phyloP scores from a whole-genome alignment of 1,284 basidiomycete species.

The Sanghuangporus baumii region DNA sequence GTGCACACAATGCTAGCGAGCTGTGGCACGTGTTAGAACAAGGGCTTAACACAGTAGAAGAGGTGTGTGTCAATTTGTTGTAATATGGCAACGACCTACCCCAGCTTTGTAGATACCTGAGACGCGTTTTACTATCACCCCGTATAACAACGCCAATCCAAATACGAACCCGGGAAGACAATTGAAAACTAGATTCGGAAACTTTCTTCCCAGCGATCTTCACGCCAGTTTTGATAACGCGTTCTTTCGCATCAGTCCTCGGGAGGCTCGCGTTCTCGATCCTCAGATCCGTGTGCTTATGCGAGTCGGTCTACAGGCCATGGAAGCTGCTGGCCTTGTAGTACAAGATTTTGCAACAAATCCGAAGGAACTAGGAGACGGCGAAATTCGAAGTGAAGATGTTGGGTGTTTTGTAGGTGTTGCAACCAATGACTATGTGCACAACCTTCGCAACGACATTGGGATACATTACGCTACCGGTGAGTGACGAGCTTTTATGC shows the following conservation, averaged over 20 bases:
- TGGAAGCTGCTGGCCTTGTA: slow-evolving; percentile 66
- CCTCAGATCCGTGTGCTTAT: slow-evolving; percentile 67
- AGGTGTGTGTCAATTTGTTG: slow-evolving; percentile 37
- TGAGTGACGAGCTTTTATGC: slow-evolving; percentile 25
- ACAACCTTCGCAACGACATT: slow-evolving; percentile 55
- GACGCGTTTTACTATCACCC: slow-evolving; percentile 46
- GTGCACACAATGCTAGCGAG: slow-evolving; percentile 39
- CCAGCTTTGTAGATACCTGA: slow-evolving; percentile 44
- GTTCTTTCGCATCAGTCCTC: slow-evolving; percentile 67
- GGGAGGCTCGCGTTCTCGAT: slow-evolving; percentile 69
- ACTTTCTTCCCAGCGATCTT: slow-evolving; percentile 53
- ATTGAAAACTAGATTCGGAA: slow-evolving; percentile 52
- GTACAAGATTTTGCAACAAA: slow-evolving; percentile 38
- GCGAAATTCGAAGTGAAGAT: slow-evolving; percentile 9
- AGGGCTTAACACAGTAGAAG: slow-evolving; percentile 51
- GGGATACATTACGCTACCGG: slow-evolving; percentile 71
- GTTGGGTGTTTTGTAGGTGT: slow-evolving; percentile 62
- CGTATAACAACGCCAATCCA: slow-evolving; percentile 30
- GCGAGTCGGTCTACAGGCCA: slow-evolving; percentile 58
- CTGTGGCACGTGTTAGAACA: slow-evolving; percentile 57
- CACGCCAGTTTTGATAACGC: slow-evolving; percentile 52
- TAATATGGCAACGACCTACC: neutral
- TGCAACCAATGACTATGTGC: slow-evolving; percentile 62
- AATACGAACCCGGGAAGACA: slow-evolving; percentile 26
- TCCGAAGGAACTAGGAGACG: neutral